A percentile compares a stretch with the other conserved stretches of the same genome.
These are phyloP conservation scores for Thinopyrum elongatum DNA, from an alignment of 176 grass and related monocot species.

Conservation along the genomic window DNA sequence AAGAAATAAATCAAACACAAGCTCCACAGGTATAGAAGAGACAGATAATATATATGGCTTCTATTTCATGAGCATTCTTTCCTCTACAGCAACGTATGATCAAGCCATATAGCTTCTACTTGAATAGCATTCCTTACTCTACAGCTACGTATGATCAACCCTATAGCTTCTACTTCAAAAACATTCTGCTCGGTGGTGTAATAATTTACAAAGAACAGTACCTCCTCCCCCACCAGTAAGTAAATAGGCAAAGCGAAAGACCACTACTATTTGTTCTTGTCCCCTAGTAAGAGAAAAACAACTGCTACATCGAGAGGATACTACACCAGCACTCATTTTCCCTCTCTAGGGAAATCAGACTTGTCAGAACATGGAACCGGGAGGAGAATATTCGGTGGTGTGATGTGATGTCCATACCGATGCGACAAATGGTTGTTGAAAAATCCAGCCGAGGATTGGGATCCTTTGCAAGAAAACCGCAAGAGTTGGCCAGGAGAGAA, in stretches of 20 bases:
- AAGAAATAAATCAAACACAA: too few species aligned
- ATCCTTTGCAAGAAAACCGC: conserved; percentile 87
- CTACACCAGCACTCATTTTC: conserved; percentile 53
- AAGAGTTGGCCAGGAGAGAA: conserved; percentile 79
- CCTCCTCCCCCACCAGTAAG: not conserved
- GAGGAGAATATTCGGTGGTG: not conserved
- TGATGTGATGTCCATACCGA: conserved; percentile 44
- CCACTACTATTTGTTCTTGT: too few species aligned
- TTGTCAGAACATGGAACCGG: not conserved
- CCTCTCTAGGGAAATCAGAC: conserved; percentile 48
- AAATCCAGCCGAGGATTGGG: conserved; percentile 85
- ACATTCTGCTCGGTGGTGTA: not conserved
- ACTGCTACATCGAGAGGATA: not conserved
- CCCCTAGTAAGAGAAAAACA: too few species aligned
- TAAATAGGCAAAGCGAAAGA: conserved; percentile 15
- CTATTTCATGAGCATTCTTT: not conserved
- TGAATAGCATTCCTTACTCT: too few species aligned
- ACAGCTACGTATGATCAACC: too few species aligned
- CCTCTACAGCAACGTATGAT: not conserved
- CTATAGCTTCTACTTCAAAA: not conserved
- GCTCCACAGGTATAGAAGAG: too few species aligned
- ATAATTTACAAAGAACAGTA: conserved; percentile 29
- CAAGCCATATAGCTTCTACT: too few species aligned
- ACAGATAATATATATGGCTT: not conserved
- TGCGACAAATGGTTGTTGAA: conserved; percentile 85